phyloP scores from a whole-genome alignment of 2,329 filamentous ascomycete genomes.

The Calonectria hawksworthii region DNA sequence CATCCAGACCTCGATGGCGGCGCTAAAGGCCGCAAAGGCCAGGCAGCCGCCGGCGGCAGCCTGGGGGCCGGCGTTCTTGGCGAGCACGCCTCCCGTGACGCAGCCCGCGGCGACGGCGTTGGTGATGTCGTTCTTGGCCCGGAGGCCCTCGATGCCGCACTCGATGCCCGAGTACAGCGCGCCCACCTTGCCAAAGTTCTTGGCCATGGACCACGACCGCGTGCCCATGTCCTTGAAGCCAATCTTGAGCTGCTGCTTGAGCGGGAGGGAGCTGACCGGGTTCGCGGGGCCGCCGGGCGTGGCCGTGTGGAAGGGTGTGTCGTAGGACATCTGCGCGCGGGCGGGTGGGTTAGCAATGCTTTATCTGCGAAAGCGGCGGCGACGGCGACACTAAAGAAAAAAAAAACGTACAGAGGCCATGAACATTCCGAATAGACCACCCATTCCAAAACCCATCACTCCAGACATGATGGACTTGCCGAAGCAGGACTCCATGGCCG shows the following conservation, averaged over 20 bases:
- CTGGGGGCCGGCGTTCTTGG: constrained; percentile 88
- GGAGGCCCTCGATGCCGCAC: constrained; percentile 92
- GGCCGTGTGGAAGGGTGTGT: constrained; percentile 81
- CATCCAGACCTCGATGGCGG: constrained; percentile 95
- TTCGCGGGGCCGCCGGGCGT: constrained; percentile 55
- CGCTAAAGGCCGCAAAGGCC: constrained; percentile 93
- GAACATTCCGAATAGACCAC: constrained; percentile 95
- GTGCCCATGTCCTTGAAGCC: constrained; percentile 97
- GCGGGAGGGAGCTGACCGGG: constrained; percentile 75
- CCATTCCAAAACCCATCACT: constrained; percentile 93
- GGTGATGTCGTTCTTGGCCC: constrained; percentile 92
- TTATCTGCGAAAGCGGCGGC: too few species aligned
- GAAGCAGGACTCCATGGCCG: constrained; percentile 91
- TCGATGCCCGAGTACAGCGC: constrained; percentile 93
- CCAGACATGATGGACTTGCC: constrained; percentile 92
- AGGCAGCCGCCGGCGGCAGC: constrained; percentile 89
- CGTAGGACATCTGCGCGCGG: constrained; percentile 88
- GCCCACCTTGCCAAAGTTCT: constrained; percentile 96
- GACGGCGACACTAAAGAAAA: neutral
- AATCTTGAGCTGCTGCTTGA: constrained; percentile 84
- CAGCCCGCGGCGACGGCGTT: constrained; percentile 93
- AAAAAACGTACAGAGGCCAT: constrained; percentile 86
- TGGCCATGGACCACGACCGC: constrained; percentile 85
- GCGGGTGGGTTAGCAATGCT: constrained; percentile 29
- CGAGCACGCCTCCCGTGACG: constrained; percentile 90